These are phyloP conservation scores for Alternaria alternata DNA, from an alignment of 2,329 filamentous ascomycete species.

Conservation along the genomic window DNA sequence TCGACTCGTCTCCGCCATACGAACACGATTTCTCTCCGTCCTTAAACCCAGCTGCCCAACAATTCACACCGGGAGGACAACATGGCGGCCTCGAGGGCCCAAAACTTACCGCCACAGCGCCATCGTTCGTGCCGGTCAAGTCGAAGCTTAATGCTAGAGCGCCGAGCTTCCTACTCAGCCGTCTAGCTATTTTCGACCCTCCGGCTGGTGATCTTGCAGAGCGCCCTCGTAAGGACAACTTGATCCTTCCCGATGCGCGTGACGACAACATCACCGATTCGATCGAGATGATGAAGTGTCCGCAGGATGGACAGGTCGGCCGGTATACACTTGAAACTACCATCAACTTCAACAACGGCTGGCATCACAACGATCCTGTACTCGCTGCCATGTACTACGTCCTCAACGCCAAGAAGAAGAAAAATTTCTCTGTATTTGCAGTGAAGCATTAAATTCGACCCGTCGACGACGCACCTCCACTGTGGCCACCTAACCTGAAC, in stretches of 20 bases:
- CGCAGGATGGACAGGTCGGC: constrained; percentile 1
- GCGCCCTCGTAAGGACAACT: neutral
- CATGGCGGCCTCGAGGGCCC: neutral
- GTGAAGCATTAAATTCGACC: neutral
- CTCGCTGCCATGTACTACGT: neutral
- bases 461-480: neutral
- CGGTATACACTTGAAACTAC: neutral
- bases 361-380: neutral
- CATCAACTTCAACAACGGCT: neutral
- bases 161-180: neutral
- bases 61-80: neutral
- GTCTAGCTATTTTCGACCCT: neutral
- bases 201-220: neutral
- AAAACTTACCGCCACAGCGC: neutral
- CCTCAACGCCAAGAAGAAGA: neutral
- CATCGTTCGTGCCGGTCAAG: neutral
- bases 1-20: neutral
- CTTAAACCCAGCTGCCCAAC: neutral
- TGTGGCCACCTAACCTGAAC: neutral
- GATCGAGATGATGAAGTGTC: neutral
- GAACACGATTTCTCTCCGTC: neutral
- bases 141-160: neutral
- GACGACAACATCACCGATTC: neutral
- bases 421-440: neutral
- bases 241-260: neutral